Base-by-base conservation (phyloP, 495 filamentous ascomycete species). In the Podospora comata region DNA sequence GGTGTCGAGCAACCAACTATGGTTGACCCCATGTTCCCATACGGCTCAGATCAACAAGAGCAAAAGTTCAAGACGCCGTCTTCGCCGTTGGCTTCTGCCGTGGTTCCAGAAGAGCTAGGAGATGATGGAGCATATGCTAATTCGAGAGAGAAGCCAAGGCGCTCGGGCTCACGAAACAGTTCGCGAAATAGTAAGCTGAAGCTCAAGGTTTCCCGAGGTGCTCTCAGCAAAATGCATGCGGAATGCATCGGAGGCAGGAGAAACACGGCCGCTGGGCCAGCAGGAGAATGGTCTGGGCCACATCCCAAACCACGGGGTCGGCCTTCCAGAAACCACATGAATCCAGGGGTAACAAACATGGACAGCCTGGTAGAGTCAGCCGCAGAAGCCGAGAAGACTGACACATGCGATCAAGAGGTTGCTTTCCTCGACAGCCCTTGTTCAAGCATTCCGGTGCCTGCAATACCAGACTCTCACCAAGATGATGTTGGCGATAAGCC, bases 171-270 rank as follows among this genome's bases (percentile, higher is more conserved):
- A 13, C 16, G 44, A 18, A 68, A 66, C 16, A 58, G 32, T 7
- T 39, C 67, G 7, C 16, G 44, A 18, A 68, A 66, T 18, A 58
- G 55, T 6, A 72, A 61, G 59, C 54, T 73, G 60, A 76, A 68
- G 48, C 54, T 75, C 18, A 75, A 69, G 44, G 73, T 73, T 11
- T 74, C 73, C n/a, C 71, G 74, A 44, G 74, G 71, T n/a, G 71
- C 72, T 28, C 57, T 76, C 13, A 60, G 48, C 27, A 71, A 62
- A 44, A 61, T 59, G 20, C 61, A 65, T 39, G 44, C 27, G 27
- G 65, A 71, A 34, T 11, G 56, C 9, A 62, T 44, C 32, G 39
- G 30, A 18, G n/a, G 55, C 23, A 53, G 56, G 20, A 65, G 58
- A 32, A 60, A 53, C 6, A 62, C 54, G 2, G 28, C 62, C 20